Conservation (phyloP, 345 rosid species). For the Eucalyptus pumila region DNA sequence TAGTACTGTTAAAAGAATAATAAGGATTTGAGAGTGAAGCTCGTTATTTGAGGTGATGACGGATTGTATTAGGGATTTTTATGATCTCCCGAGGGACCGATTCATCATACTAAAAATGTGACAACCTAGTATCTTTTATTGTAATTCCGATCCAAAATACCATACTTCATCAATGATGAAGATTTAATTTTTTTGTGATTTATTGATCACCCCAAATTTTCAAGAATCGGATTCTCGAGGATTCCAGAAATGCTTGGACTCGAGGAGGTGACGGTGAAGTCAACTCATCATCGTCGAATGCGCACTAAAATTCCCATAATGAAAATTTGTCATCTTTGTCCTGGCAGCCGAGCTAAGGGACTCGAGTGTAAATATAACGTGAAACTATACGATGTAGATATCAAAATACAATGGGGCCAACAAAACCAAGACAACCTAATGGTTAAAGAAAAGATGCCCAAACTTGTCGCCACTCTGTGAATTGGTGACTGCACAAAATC, state of each 20-base stretch:
- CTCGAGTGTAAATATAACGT: not conserved
- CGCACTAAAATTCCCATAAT: not conserved
- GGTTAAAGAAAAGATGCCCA: not conserved
- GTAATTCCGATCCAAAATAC: accelerated
- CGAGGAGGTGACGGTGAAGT: not conserved
- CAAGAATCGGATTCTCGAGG: not conserved
- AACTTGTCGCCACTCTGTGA: not conserved
- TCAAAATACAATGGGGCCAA: not conserved
- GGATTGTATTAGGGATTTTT: not conserved
- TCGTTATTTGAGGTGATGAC: accelerated
- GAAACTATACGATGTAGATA: not conserved
- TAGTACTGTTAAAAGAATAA: not conserved
- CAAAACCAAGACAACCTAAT: not conserved
- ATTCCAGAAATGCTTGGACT: not conserved
- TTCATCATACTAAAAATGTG: not conserved
- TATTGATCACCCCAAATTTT: not conserved
- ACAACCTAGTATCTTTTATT: accelerated
- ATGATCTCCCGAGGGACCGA: accelerated
- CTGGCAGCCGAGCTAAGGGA: not conserved
- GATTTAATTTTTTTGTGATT: not conserved
- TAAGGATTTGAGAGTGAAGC: not conserved
- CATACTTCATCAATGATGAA: not conserved
- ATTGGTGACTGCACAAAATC: not conserved
- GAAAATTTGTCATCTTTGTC: not conserved
- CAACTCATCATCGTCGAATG: not conserved